These are phyloP conservation scores for Sarcomyxa edulis DNA, from an alignment of 768 basidiomycete genomes.

Conservation along the genomic window DNA sequence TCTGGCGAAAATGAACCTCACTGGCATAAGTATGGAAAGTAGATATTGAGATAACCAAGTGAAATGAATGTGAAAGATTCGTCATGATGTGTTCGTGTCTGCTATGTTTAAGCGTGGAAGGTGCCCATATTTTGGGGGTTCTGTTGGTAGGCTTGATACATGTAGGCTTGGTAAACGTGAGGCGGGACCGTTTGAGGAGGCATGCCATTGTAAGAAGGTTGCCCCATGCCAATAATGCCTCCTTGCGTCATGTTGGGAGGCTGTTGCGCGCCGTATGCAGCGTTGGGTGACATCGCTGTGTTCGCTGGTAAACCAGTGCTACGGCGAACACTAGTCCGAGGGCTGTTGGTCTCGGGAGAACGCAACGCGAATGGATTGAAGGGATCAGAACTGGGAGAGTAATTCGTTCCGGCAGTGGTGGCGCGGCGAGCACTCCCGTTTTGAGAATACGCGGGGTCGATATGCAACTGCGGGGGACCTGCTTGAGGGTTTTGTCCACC, in stretches of 20 bases:
- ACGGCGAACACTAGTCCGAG: constrained; percentile 47
- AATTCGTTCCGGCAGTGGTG: constrained; percentile 28
- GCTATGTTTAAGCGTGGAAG: constrained; percentile 54
- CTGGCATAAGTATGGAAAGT: too few relatives aligned
- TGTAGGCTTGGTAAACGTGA: constrained; percentile 75
- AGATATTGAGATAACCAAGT: constrained; percentile 41
- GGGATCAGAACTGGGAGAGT: constrained; percentile 37
- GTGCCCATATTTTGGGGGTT: constrained; percentile 74
- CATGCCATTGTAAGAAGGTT: constrained; percentile 59
- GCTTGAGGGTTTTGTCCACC: constrained; percentile 83
- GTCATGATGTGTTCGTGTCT: constrained; percentile 22
- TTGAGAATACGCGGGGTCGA: constrained; percentile 57
- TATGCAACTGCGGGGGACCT: constrained; percentile 67
- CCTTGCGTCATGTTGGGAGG: constrained; percentile 54
- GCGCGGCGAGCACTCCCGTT: constrained; percentile 29
- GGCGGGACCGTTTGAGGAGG: constrained; percentile 54
- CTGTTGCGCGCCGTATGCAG: constrained; percentile 52
- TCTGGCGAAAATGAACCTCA: too few relatives aligned
- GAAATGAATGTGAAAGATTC: constrained; percentile 14
- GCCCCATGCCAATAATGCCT: constrained; percentile 58
- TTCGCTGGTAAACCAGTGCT: constrained; percentile 41
- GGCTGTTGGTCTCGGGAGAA: constrained; percentile 38
- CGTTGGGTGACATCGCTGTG: constrained; percentile 33
- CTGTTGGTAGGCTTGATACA: constrained; percentile 83
- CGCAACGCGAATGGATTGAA: constrained; percentile 50